Evolutionary conservation across 768 basidiomycete genomes (phyloP).

Genomic region (Lactifluus pinguis): DNA sequence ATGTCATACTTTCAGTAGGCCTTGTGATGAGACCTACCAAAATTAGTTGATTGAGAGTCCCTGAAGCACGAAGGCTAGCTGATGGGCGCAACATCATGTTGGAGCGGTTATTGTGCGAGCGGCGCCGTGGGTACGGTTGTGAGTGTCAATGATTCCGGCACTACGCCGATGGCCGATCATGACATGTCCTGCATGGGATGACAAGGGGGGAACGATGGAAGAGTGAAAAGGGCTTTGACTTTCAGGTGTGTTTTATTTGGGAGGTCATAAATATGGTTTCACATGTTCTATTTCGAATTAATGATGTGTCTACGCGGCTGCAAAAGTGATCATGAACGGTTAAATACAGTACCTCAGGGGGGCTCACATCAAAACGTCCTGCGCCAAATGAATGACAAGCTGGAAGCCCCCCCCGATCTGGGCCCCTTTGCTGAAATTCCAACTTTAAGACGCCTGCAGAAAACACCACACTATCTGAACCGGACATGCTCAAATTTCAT

Average conservation of each 20-base stretch:
- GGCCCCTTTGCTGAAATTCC: background rate
- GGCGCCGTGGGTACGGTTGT: conserved; percentile 9
- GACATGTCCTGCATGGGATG: background rate
- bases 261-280: background rate
- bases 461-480: too few species aligned
- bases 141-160: background rate
- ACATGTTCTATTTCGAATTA: background rate
- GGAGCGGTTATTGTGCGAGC: background rate
- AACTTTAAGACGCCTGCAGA: background rate
- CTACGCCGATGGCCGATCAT: background rate
- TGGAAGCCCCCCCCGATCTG: background rate
- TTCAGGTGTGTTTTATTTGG: background rate
- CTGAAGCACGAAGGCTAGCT: conserved; percentile 9
- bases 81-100: conserved; percentile 16
- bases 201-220: background rate
- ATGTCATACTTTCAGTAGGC: background rate
- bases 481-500: background rate
- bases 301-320: background rate
- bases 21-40: conserved; percentile 8
- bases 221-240: too few species aligned
- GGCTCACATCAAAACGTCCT: background rate
- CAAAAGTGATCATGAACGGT: background rate
- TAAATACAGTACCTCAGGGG: background rate
- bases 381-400: background rate
- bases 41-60: conserved; percentile 1